Evolutionary conservation across 2,329 filamentous ascomycete genomes (phyloP).

Genomic region (Ascochyta rabiei): DNA sequence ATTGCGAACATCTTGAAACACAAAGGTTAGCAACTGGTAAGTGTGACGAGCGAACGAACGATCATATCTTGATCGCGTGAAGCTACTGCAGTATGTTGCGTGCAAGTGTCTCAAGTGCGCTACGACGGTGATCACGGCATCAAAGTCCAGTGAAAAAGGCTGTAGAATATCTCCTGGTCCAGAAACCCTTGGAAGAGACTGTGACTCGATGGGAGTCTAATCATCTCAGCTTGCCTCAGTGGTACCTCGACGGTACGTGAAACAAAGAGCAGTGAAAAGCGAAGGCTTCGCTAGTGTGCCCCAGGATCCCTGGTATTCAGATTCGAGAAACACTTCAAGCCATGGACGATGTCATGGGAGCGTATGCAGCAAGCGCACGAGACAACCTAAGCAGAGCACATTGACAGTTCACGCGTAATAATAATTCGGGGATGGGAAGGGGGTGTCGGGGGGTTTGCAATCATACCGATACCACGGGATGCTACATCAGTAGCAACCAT

Average conservation of each 20-base stretch:
- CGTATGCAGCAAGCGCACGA: conserved; percentile 74
- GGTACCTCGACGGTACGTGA: conserved; percentile 70
- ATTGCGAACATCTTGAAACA: conserved; percentile 96
- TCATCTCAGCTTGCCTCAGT: conserved; percentile 78
- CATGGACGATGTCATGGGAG: conserved; percentile 91
- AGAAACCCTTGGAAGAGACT: conserved; percentile 72
- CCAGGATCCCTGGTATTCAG: conserved; percentile 83
- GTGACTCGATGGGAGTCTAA: conserved; percentile 73
- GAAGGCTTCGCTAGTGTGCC: conserved; percentile 75
- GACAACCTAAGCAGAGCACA: conserved; percentile 90
- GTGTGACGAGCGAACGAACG: conserved; percentile 51
- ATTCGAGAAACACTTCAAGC: conserved; percentile 83
- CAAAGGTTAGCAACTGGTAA: conserved; percentile 76
- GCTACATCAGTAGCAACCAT: conserved; percentile 99
- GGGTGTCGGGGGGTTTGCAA: conserved; percentile 63
- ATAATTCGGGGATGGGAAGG: conserved; percentile 45
- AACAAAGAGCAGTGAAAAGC: conserved; percentile 74
- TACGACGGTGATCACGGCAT: conserved; percentile 54
- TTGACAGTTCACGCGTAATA: conserved; percentile 67
- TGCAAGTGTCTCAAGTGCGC: conserved; percentile 63
- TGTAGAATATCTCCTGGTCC: conserved; percentile 66
- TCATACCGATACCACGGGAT: conserved; percentile 99
- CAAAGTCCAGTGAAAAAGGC: conserved; percentile 53
- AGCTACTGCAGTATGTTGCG: conserved; percentile 60
- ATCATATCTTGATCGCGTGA: conserved; percentile 65